A percentile compares a stretch with the other conserved stretches of the same genome.
Evolutionary conservation across 345 rosid genomes (phyloP).

Genomic region (Punica granatum): DNA sequence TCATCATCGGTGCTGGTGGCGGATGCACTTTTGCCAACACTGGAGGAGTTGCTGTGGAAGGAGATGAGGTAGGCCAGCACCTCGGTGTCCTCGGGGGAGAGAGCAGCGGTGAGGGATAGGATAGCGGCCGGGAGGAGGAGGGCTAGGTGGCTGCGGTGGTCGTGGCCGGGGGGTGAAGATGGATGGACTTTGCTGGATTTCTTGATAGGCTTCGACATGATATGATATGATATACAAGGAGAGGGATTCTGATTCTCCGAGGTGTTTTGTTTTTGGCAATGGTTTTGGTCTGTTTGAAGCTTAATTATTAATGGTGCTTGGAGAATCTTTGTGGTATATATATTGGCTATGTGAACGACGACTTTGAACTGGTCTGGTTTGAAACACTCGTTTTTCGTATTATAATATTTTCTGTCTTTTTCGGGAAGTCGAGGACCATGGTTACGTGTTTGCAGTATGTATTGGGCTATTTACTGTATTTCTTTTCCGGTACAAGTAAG

Average conservation of each 20-base stretch:
- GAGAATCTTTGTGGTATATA: background rate
- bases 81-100: conserved; percentile 30
- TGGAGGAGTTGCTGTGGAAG: conserved; percentile 8
- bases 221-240: too few species aligned
- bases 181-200: conserved; percentile 31
- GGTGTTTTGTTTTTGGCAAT: background rate
- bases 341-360: background rate
- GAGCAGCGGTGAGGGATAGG: conserved; percentile 23
- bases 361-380: background rate
- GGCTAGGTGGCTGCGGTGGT: conserved; percentile 5
- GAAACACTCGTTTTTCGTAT: background rate
- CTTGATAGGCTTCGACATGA: conserved; percentile 23
- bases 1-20: background rate
- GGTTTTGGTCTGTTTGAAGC: background rate
- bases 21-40: background rate
- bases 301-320: background rate
- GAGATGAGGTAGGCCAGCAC: conserved; percentile 41
- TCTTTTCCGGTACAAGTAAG: too few species aligned
- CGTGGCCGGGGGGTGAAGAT: conserved; percentile 15
- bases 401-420: too few species aligned
- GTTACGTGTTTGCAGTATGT: too few species aligned
- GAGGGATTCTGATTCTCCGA: background rate
- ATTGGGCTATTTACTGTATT: too few species aligned
- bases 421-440: too few species aligned
- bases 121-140: conserved; percentile 36